Evolutionary conservation across 2,329 filamentous ascomycete genomes (phyloP).

Genomic region (Sclerotinia glacialis): DNA sequence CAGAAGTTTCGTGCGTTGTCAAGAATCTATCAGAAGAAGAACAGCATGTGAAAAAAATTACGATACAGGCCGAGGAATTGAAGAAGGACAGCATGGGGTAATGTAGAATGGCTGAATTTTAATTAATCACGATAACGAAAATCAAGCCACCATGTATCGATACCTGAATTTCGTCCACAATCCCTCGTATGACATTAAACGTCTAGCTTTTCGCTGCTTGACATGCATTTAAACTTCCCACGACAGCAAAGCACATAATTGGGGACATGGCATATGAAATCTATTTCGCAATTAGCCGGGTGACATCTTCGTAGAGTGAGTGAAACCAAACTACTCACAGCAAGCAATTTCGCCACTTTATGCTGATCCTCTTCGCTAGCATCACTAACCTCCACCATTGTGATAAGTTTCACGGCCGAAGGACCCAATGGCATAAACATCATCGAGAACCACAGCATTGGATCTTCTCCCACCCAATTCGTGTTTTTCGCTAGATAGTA

Average conservation of each 20-base stretch:
- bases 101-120: too few species aligned
- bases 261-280: constrained; percentile 43
- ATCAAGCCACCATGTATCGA: too few species aligned
- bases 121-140: too few species aligned
- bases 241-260: constrained; percentile 42
- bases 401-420: constrained; percentile 49
- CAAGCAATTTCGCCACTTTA: constrained; percentile 46
- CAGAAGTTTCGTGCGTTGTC: too few species aligned
- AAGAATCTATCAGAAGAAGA: too few species aligned
- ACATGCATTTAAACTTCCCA: constrained; percentile 40
- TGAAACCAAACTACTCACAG: constrained; percentile 35
- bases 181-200: too few species aligned
- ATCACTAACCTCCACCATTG: constrained; percentile 46
- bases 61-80: too few species aligned
- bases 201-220: constrained; percentile 29
- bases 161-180: too few species aligned
- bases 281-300: constrained; percentile 29
- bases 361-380: constrained; percentile 43
- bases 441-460: constrained; percentile 62
- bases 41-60: too few species aligned
- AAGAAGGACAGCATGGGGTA: too few species aligned
- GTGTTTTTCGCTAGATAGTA: constrained; percentile 55
- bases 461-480: constrained; percentile 51
- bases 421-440: constrained; percentile 50
- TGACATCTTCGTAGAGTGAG: too few species aligned